phyloP scores from a whole-genome alignment of 2,329 filamentous ascomycete genomes.

The Aspergillus sp. region DNA sequence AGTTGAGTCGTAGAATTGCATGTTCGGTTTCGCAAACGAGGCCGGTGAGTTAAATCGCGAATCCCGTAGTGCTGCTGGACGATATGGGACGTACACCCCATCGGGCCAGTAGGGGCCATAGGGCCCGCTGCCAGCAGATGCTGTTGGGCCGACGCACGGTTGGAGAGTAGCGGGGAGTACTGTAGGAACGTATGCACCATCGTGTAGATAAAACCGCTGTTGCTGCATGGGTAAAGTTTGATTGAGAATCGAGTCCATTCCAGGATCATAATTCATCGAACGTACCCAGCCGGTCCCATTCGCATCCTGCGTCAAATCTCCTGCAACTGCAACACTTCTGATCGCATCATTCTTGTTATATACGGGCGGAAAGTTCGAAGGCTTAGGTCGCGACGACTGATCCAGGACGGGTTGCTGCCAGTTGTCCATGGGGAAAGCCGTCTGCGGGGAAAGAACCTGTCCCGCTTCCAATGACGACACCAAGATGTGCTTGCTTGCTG shows the following conservation, averaged over 20 bases:
- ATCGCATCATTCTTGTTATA: conserved; percentile 29
- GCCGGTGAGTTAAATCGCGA: conserved; percentile 36
- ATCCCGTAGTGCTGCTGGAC: conserved; percentile 52
- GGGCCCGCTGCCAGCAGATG: conserved; percentile 49
- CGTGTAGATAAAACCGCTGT: conserved; percentile 36
- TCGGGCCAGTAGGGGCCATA: conserved; percentile 60
- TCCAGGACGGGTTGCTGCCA: conserved; percentile 27
- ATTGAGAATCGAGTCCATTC: conserved; percentile 56
- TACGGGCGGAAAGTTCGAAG: conserved; percentile 33
- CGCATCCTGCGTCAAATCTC: conserved; percentile 25
- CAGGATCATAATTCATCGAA: conserved; percentile 41
- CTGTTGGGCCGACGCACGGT: conserved; percentile 51
- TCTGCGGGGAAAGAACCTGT: conserved; percentile 26
- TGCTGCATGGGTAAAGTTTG: conserved; percentile 46
- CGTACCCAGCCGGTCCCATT: conserved; percentile 37
- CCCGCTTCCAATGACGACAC: conserved; percentile 52
- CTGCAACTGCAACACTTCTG: conserved; percentile 18
- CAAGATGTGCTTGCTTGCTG: conserved; percentile 75
- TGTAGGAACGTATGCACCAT: conserved; percentile 49
- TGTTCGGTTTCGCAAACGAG: conserved; percentile 16
- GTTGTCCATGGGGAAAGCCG: conserved; percentile 24
- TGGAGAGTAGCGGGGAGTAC: conserved; percentile 55
- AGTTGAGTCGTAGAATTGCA: conserved; percentile 26
- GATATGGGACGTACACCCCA: conserved; percentile 55
- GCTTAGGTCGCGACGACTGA: conserved; percentile 22